These are phyloP conservation scores for Lachnellula suecica DNA, from an alignment of 2,329 filamentous ascomycete species.

Conservation along the genomic window DNA sequence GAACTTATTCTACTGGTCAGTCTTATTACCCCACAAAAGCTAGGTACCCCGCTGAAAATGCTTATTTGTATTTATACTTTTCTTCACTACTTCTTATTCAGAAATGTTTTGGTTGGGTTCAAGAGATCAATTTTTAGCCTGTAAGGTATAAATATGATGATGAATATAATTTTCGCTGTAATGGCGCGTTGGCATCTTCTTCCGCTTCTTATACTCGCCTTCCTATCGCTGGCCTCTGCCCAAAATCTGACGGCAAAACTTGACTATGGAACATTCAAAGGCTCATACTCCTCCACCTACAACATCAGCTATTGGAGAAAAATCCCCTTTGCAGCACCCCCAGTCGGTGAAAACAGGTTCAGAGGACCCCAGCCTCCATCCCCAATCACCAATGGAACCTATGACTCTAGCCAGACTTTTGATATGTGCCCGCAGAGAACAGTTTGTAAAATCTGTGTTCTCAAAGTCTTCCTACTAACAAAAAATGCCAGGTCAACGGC, in stretches of 20 bases:
- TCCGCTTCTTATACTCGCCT: background rate
- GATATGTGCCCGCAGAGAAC: conserved; percentile 59
- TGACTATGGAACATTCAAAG: conserved; percentile 52
- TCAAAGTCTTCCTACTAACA: background rate
- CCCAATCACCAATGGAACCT: conserved; percentile 46
- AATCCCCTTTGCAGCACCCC: conserved; percentile 61
- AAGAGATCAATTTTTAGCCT: too few species aligned
- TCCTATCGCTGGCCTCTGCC: background rate
- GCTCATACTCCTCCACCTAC: conserved; percentile 49
- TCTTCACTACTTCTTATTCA: too few species aligned
- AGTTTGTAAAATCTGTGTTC: conserved; percentile 29
- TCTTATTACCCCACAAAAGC: conserved; percentile 8
- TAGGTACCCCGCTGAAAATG: conserved; percentile 12
- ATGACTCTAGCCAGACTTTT: conserved; percentile 54
- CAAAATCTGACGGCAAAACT: conserved; percentile 39
- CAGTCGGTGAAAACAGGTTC: conserved; percentile 57
- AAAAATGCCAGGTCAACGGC: conserved; percentile 41
- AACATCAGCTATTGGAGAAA: conserved; percentile 60
- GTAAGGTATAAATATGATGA: too few species aligned
- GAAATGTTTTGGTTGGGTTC: too few species aligned
- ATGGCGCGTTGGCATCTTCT: background rate
- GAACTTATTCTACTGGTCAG: conserved; percentile 12
- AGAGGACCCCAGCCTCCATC: conserved; percentile 57
- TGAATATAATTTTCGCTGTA: too few species aligned
- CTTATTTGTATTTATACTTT: background rate